Evolutionary conservation across 345 rosid genomes (phyloP).

Genomic region (Euphorbia peplus): DNA sequence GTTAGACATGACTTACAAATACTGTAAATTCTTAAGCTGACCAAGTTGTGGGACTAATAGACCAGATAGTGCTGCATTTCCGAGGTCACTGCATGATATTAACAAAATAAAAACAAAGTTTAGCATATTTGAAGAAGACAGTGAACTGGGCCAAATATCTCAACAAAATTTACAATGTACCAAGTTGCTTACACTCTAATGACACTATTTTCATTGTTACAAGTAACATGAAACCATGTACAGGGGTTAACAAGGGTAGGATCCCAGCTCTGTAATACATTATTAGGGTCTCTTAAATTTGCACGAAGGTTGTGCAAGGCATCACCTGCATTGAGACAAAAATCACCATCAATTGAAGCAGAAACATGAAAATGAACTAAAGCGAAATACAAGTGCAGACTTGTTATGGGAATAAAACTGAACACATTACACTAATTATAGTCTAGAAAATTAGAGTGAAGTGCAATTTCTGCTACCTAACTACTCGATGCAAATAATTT

Average conservation of each 20-base stretch:
- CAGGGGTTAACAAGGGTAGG: slow-evolving; percentile 36
- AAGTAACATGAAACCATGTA: slow-evolving; percentile 46
- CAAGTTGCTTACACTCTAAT: slow-evolving; percentile 34
- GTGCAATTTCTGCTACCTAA: neutral
- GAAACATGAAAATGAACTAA: neutral
- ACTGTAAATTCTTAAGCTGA: slow-evolving; percentile 40
- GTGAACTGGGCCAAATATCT: neutral
- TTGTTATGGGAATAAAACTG: neutral
- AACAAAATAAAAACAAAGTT: neutral
- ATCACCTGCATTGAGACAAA: slow-evolving; percentile 26
- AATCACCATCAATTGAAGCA: neutral
- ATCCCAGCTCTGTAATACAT: slow-evolving; percentile 44
- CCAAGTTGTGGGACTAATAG: slow-evolving; percentile 39
- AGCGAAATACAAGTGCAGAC: neutral
- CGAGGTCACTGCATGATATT: slow-evolving; percentile 36
- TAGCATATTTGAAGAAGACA: neutral
- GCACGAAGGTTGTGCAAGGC: slow-evolving; percentile 31
- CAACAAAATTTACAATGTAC: neutral
- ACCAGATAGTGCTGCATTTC: slow-evolving; percentile 43
- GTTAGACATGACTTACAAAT: slow-evolving; percentile 29
- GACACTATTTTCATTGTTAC: slow-evolving; percentile 41
- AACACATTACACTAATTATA: neutral
- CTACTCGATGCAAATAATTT: neutral
- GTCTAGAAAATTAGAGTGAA: neutral
- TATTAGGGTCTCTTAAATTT: slow-evolving; percentile 34